Conservation (phyloP, 2,329 filamentous ascomycete genomes). For the Blastomyces parvus region DNA sequence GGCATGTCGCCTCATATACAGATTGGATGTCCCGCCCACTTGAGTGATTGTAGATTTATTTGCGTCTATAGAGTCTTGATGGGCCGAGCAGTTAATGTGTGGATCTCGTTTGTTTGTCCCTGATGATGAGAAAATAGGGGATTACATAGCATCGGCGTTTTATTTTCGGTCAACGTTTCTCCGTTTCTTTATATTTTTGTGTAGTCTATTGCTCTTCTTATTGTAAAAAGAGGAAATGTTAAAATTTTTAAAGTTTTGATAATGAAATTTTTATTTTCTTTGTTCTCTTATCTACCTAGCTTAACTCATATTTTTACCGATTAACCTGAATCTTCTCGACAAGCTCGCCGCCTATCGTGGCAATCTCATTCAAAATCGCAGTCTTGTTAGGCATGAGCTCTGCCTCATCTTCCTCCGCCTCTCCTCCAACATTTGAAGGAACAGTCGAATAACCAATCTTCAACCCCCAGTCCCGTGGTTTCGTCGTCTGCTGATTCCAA, state of each 20-base stretch:
- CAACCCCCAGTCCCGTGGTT: slow-evolving; percentile 27
- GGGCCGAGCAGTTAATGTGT: not conserved
- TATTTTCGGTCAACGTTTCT: slow-evolving; percentile 10
- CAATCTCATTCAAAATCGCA: slow-evolving; percentile 38
- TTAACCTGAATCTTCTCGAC: slow-evolving; percentile 56
- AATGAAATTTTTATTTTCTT: not conserved
- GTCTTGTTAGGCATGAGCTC: slow-evolving; percentile 30
- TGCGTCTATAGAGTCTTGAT: not conserved
- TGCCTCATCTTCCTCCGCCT: slow-evolving; percentile 13
- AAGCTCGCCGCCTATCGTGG: slow-evolving; percentile 51
- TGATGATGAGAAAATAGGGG: not conserved
- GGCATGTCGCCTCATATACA: not conserved
- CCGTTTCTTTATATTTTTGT: not conserved
- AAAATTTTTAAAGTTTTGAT: not conserved
- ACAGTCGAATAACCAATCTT: slow-evolving; percentile 32
- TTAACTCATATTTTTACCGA: slow-evolving; percentile 9
- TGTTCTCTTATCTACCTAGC: not conserved
- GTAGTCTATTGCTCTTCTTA: not conserved
- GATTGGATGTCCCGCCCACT: not conserved
- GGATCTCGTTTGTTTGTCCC: not conserved
- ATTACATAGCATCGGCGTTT: slow-evolving; percentile 10
- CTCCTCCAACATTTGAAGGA: slow-evolving; percentile 12
- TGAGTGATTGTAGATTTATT: not conserved
- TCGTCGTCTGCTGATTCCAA: slow-evolving; percentile 49
- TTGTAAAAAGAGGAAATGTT: not conserved